These are phyloP conservation scores for Penicillium sp. DNA, from an alignment of 2,329 filamentous ascomycete genomes.

Conservation along the genomic window DNA sequence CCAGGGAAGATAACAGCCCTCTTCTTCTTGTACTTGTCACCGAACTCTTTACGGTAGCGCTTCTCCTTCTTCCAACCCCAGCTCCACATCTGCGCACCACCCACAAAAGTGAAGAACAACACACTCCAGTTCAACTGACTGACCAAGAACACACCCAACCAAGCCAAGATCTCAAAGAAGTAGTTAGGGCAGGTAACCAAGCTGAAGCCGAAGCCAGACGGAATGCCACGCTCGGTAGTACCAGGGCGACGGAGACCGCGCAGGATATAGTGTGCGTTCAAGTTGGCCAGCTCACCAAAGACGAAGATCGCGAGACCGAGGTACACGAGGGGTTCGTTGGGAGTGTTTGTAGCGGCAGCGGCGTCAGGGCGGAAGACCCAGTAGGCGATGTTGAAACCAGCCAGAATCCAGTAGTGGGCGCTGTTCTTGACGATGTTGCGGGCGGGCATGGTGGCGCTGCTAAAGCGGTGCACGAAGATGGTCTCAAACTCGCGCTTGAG, in stretches of 20 bases:
- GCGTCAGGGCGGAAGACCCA: slow-evolving; percentile 80
- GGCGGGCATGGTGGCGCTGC: slow-evolving; percentile 87
- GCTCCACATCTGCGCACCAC: slow-evolving; percentile 74
- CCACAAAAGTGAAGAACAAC: slow-evolving; percentile 72
- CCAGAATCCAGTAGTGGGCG: slow-evolving; percentile 87
- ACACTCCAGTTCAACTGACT: slow-evolving; percentile 75
- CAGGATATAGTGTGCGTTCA: slow-evolving; percentile 76
- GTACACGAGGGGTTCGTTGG: slow-evolving; percentile 60
- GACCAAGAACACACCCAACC: slow-evolving; percentile 78
- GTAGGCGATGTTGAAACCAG: slow-evolving; percentile 77
- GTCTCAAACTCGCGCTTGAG: slow-evolving; percentile 95
- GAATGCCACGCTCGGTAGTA: slow-evolving; percentile 84
- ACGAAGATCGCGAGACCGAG: slow-evolving; percentile 70
- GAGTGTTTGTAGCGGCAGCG: slow-evolving; percentile 58
- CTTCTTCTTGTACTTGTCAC: slow-evolving; percentile 95
- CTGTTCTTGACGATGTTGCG: slow-evolving; percentile 94
- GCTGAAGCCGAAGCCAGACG: slow-evolving; percentile 78
- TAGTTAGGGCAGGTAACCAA: slow-evolving; percentile 97
- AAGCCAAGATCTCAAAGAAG: slow-evolving; percentile 85
- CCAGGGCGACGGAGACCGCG: slow-evolving; percentile 74
- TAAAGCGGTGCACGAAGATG: slow-evolving; percentile 92
- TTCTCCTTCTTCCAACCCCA: slow-evolving; percentile 94
- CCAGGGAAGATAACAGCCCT: slow-evolving; percentile 78
- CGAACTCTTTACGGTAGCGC: slow-evolving; percentile 86
- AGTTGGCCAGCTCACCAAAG: slow-evolving; percentile 78